Conservation (phyloP, 805 yeast genomes). For the Brettanomyces sp. region DNA sequence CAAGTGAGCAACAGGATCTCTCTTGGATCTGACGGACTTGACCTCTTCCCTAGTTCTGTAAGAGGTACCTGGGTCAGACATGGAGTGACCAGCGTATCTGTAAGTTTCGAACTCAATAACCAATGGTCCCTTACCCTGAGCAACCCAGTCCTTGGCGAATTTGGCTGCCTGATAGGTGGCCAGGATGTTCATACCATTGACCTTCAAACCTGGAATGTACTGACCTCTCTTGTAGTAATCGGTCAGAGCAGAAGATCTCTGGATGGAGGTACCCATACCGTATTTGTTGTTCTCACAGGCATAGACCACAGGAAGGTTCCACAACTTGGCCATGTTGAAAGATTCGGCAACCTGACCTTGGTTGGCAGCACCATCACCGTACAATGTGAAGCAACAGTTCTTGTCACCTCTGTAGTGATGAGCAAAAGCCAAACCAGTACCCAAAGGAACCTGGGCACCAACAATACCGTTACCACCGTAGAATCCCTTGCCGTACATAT, state of each 20-base stretch:
- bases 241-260: conserved; percentile 93
- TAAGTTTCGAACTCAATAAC: conserved; percentile 96
- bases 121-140: conserved; percentile 89
- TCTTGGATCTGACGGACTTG: conserved; percentile 97
- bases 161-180: conserved; percentile 94
- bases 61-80: conserved; percentile 99
- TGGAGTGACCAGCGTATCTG: conserved; percentile 99
- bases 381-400: conserved; percentile 76
- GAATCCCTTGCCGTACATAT: conserved; percentile 91
- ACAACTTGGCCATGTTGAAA: conserved; percentile 97
- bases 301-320: conserved; percentile 91
- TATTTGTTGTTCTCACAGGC: conserved; percentile 99
- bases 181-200: conserved; percentile 96
- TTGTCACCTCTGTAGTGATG: conserved; percentile 82
- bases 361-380: conserved; percentile 99
- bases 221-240: conserved; percentile 99
- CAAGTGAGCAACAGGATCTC: conserved; percentile 95
- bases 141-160: conserved; percentile 94
- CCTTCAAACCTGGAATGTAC: conserved; percentile 96
- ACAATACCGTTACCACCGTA: conserved; percentile 99
- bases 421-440: conserved; percentile 97
- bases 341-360: conserved; percentile 99
- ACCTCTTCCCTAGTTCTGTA: conserved; percentile 99
- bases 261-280: conserved; percentile 99
- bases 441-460: conserved; percentile 98